These are phyloP conservation scores for Stenogyne calaminthoides DNA, from an alignment of 305 asterid species.

Conservation along the genomic window DNA sequence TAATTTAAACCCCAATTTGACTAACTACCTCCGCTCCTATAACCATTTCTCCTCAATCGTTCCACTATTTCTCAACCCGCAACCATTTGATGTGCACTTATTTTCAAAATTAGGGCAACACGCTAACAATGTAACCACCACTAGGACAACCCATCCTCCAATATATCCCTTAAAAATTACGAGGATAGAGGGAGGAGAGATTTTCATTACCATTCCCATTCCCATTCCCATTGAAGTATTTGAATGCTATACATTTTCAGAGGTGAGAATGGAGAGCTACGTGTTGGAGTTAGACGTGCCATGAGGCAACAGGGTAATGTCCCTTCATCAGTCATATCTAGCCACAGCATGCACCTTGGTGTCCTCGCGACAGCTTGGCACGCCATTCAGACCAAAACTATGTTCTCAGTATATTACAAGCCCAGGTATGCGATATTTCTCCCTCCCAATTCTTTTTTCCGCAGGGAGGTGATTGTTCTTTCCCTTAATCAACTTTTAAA, in stretches of 20 bases:
- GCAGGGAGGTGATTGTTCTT: not conserved
- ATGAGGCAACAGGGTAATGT: constrained; percentile 83
- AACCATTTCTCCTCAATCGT: too few relatives aligned
- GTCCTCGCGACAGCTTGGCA: constrained; percentile 99
- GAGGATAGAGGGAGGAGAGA: too few relatives aligned
- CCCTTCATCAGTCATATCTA: constrained; percentile 93
- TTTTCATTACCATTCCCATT: too few relatives aligned
- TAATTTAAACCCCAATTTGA: too few relatives aligned
- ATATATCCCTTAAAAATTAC: too few relatives aligned
- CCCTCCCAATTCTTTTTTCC: not conserved
- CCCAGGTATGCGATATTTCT: constrained; percentile 59
- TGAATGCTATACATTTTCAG: constrained; percentile 39
- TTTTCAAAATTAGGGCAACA: too few relatives aligned
- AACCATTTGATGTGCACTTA: too few relatives aligned
- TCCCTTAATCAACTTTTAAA: constrained; percentile 8
- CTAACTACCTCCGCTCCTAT: too few relatives aligned
- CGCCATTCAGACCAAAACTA: constrained; percentile 83
- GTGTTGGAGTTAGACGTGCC: constrained; percentile 97
- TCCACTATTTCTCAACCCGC: too few relatives aligned
- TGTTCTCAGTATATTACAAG: constrained; percentile 86
- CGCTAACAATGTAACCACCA: too few relatives aligned
- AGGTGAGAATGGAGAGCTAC: constrained; percentile 95
- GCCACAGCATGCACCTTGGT: constrained; percentile 99
- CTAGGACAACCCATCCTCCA: too few relatives aligned
- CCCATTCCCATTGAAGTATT: too few relatives aligned